These are phyloP conservation scores for Pseudonitzschia multiseries DNA, from an alignment of 108 stramenopile species.

Conservation along the genomic window DNA sequence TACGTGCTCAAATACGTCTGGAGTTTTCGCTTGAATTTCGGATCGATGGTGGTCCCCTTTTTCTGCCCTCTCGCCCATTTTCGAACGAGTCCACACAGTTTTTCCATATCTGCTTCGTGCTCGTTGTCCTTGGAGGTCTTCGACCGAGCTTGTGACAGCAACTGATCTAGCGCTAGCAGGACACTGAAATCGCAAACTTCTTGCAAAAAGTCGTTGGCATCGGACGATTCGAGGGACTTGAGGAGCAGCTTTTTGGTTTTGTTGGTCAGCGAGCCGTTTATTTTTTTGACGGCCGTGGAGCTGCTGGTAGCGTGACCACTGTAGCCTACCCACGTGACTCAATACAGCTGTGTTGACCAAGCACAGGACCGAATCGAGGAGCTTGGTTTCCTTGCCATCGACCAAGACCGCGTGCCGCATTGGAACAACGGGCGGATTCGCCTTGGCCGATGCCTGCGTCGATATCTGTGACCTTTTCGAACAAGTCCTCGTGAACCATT, in stretches of 20 bases:
- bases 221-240: constrained; percentile 38
- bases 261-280: constrained; percentile 58
- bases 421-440: constrained; percentile 33
- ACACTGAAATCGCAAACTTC: constrained; percentile 71
- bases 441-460: background rate
- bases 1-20: constrained; percentile 21
- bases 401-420: constrained; percentile 58
- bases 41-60: constrained; percentile 50
- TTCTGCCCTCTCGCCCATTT: constrained; percentile 80
- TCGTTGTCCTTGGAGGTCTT: background rate
- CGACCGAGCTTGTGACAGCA: constrained; percentile 21
- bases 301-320: constrained; percentile 32
- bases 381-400: constrained; percentile 71
- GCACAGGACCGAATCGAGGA: constrained; percentile 78
- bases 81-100: constrained; percentile 56
- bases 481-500: constrained; percentile 81
- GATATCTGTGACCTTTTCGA: constrained; percentile 4
- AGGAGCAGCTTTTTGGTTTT: constrained; percentile 77
- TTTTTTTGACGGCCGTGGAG: constrained; percentile 48
- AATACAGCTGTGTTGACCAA: constrained; percentile 82
- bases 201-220: constrained; percentile 36
- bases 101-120: constrained; percentile 43
- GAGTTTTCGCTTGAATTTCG: constrained; percentile 46
- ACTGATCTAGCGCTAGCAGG: constrained; percentile 58
- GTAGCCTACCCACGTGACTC: constrained; percentile 65